Base-by-base conservation (phyloP, 2,329 filamentous ascomycete genomes). In the Exophiala bonariae region DNA sequence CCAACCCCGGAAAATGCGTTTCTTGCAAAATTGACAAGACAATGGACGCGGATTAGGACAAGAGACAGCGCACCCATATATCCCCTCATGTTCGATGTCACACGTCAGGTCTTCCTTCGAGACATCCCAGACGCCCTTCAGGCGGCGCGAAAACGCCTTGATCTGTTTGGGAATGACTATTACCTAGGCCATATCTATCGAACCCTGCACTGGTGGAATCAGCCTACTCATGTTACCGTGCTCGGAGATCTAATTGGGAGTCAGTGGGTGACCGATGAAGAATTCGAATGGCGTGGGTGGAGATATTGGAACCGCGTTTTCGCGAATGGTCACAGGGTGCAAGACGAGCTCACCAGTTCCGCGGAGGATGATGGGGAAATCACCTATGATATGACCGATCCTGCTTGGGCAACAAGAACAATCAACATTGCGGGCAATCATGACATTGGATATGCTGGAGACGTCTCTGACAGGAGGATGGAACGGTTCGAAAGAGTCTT, bases 391-490 rank as follows among this genome's bases (percentile, higher is more conserved):
- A 67, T 76, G 17, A 50, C 56, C 11, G 66, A 67, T 17, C 46
- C 51, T 7, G 66, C 68, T 2, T 97, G 93, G 93, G 69, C 76
- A n/a, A 78, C 74, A 32, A 80, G 86, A 45, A 77, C 96, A 54
- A 89, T 99, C 64, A 95, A 96, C 58, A 82, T 97, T 19, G 90
- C 84, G 0, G 93, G 93, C 1, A 99, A 99, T 63, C 93, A 99
- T 64, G 93, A 99, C 66, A 85, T 99, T 61, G 93, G 93, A 26
- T 99, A 99, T 65, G 89, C 91, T 0, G 93, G 93, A 3, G 93
- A 99, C 66, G 78, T 97, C 52, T 89, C 86, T 32, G 71, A 77
- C n/a, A 76, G 82, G 52, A 82, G 90, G 3, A 75, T 96, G 44
- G 74, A 81, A 20, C 81, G 93, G 1, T 99, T 97, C 63, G 90